phyloP scores from a whole-genome alignment of 2,329 filamentous ascomycete species.

The Fusarium irregulare region DNA sequence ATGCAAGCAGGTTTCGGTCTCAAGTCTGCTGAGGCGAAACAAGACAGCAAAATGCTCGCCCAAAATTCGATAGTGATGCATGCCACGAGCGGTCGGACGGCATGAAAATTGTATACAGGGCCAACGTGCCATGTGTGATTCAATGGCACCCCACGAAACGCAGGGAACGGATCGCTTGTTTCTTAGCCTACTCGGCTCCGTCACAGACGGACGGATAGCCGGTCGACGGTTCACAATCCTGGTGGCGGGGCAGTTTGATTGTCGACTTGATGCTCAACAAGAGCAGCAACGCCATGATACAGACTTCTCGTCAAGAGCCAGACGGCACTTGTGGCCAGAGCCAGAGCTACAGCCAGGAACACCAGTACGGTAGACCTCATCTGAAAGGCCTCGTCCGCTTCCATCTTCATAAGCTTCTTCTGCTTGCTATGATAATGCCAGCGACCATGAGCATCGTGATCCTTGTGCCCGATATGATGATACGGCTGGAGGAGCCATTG shows the following conservation, averaged over 20 bases:
- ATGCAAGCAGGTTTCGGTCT: background rate
- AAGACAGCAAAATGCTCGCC: background rate
- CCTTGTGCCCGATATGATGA: slow-evolving; percentile 44
- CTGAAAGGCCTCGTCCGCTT: slow-evolving; percentile 72
- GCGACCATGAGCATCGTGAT: slow-evolving; percentile 42
- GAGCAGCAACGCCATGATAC: slow-evolving; percentile 24
- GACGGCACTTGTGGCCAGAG: slow-evolving; percentile 16
- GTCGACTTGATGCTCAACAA: slow-evolving; percentile 10
- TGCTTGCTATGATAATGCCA: slow-evolving; percentile 68
- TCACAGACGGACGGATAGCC: background rate
- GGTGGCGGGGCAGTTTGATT: slow-evolving; percentile 24
- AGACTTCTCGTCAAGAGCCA: slow-evolving; percentile 34
- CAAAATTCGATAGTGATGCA: background rate
- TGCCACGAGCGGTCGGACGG: background rate
- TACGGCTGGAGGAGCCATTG: slow-evolving; percentile 53
- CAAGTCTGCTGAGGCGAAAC: background rate
- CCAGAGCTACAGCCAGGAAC: slow-evolving; percentile 54
- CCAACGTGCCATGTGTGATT: background rate
- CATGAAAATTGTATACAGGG: background rate
- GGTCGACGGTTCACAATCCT: slow-evolving; percentile 1
- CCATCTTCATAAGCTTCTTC: slow-evolving; percentile 69
- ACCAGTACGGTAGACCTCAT: slow-evolving; percentile 66
- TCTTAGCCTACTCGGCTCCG: background rate
- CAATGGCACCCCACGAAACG: slow-evolving; percentile 4
- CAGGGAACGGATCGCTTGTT: background rate